Percentiles rank a stretch among this genome's conserved stretches.
These are phyloP conservation scores for Saturnispora halmiae DNA, from an alignment of 805 yeast species.

Conservation along the genomic window DNA sequence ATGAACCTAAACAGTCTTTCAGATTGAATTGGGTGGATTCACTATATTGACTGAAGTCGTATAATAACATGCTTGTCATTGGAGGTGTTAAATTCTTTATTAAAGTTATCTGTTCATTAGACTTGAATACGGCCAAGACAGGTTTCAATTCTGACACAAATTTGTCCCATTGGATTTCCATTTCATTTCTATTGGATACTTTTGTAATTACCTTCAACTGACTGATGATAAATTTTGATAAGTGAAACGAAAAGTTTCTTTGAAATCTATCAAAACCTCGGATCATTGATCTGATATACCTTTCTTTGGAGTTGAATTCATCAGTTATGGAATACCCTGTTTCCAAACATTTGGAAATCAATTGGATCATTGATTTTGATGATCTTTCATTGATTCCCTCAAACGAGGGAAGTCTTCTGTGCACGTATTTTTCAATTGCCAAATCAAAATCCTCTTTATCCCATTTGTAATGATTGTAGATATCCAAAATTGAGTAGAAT, in stretches of 20 bases:
- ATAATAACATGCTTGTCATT: neutral
- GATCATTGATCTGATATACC: neutral
- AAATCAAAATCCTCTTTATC: neutral
- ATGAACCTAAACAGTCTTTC: constrained; percentile 1
- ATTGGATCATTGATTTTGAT: constrained; percentile 1
- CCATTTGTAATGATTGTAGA: constrained; percentile 3
- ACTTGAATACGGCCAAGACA: neutral
- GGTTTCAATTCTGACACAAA: neutral
- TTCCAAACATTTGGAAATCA: constrained; percentile 1
- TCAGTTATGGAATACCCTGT: neutral
- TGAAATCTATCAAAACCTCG: neutral
- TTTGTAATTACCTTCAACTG: constrained; percentile 1
- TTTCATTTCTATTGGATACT: neutral
- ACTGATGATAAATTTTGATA: neutral
- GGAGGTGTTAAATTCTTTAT: constrained; percentile 2
- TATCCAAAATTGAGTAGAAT: neutral
- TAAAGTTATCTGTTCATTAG: neutral
- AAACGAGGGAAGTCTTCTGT: neutral
- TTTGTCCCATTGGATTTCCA: constrained; percentile 1
- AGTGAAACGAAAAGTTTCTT: constrained; percentile 3
- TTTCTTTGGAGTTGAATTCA: neutral
- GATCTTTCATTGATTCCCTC: constrained; percentile 3
- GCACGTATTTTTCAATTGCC: constrained; percentile 1
- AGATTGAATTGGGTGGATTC: constrained; percentile 3
- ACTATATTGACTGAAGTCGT: constrained; percentile 1